Percentiles rank a stretch among this genome's conserved stretches.
These are phyloP conservation scores for Melastoma malabathricum DNA, from an alignment of 345 rosid species.

Conservation along the genomic window DNA sequence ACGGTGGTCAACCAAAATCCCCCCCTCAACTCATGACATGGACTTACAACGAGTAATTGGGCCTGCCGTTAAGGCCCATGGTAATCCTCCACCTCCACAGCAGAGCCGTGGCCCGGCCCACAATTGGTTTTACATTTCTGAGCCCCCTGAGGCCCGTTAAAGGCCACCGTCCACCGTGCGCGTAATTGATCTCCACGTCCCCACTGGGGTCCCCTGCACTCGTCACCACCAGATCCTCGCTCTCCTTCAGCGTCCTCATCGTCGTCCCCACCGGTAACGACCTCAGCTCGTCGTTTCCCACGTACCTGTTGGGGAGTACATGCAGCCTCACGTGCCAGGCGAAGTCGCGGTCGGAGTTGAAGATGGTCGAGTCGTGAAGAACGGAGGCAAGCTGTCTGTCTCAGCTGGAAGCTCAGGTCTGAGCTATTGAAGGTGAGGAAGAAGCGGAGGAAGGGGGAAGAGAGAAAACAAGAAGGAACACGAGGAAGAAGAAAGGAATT, in stretches of 20 bases:
- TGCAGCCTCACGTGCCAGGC: constrained; percentile 38
- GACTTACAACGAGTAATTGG: too few species aligned
- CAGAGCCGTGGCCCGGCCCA: constrained; percentile 7
- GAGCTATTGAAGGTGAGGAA: too few species aligned
- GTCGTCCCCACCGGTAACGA: constrained; percentile 24
- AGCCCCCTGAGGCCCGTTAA: background rate
- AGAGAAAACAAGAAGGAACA: too few species aligned
- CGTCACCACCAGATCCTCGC: constrained; percentile 24
- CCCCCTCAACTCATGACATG: too few species aligned
- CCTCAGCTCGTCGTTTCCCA: constrained; percentile 30
- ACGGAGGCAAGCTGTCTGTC: too few species aligned
- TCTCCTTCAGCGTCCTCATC: constrained; percentile 24
- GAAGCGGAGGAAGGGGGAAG: too few species aligned
- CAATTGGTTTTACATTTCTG: constrained; percentile 8
- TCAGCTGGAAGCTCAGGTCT: too few species aligned
- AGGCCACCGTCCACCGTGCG: constrained; percentile 7
- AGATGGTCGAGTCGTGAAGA: constrained; percentile 34
- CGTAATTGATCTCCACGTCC: constrained; percentile 38
- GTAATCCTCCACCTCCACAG: constrained; percentile 17
- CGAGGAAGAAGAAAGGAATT: too few species aligned
- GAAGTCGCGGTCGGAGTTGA: constrained; percentile 28
- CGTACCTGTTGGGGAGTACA: constrained; percentile 36
- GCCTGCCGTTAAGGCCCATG: constrained; percentile 20
- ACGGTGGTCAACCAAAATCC: too few species aligned
- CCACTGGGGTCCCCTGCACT: constrained; percentile 12